These are phyloP conservation scores for Psilocybe sp. DNA, from an alignment of 768 basidiomycete species.

Conservation along the genomic window DNA sequence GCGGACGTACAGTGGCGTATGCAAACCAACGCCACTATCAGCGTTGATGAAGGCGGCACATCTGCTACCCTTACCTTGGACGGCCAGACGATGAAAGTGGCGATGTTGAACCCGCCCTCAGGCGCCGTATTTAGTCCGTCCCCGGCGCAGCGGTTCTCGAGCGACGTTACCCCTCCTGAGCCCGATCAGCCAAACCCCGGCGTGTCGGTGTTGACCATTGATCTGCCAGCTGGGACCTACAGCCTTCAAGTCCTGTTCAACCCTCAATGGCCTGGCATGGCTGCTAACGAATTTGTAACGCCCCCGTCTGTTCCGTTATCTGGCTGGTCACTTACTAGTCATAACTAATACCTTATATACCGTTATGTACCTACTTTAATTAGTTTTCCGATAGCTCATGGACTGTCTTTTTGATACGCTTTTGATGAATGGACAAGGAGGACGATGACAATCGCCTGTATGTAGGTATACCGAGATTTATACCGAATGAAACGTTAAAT, in stretches of 20 bases:
- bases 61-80: constrained; percentile 76
- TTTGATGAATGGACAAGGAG: too few relatives aligned
- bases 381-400: too few relatives aligned
- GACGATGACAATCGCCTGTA: too few relatives aligned
- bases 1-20: constrained; percentile 80
- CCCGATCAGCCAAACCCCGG: constrained; percentile 74
- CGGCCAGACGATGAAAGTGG: constrained; percentile 61
- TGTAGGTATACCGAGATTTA: too few relatives aligned
- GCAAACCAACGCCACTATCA: constrained; percentile 91
- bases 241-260: constrained; percentile 85
- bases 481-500: too few relatives aligned
- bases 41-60: constrained; percentile 41
- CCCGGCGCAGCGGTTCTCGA: constrained; percentile 51
- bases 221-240: constrained; percentile 68
- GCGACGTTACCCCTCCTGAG: constrained; percentile 60
- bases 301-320: constrained; percentile 70
- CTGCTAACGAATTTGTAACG: constrained; percentile 54
- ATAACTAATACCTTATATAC: constrained; percentile 42
- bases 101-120: constrained; percentile 63
- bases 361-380: constrained; percentile 12
- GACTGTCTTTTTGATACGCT: too few relatives aligned
- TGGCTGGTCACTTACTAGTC: constrained; percentile 78
- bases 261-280: constrained; percentile 86
- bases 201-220: constrained; percentile 78
- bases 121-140: constrained; percentile 64